These are phyloP conservation scores for Xylaria castorea DNA, from an alignment of 495 filamentous ascomycete species.

Conservation along the genomic window DNA sequence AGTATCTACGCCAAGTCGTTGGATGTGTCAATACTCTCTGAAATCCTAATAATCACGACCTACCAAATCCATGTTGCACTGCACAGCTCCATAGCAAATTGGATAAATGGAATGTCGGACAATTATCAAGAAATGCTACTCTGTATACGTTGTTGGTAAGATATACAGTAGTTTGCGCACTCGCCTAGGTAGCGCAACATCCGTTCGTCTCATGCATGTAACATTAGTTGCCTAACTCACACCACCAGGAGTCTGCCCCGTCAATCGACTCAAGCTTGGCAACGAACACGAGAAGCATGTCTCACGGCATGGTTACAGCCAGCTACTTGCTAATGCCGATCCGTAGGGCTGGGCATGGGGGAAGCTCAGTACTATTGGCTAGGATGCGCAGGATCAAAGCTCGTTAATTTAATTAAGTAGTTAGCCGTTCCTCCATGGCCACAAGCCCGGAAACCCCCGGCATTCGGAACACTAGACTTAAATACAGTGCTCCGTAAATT, in stretches of 20 bases:
- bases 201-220: neutral
- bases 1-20: neutral
- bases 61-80: neutral
- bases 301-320: slow-evolving; percentile 1
- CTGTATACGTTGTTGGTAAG: neutral
- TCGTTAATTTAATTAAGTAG: neutral
- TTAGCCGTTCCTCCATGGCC: neutral
- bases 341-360: slow-evolving; percentile 15
- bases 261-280: slow-evolving; percentile 7
- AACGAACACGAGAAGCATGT: slow-evolving; percentile 24
- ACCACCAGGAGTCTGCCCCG: neutral
- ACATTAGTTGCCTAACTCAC: neutral
- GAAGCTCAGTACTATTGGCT: neutral
- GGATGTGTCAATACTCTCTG: neutral
- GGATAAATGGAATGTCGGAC: neutral
- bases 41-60: neutral
- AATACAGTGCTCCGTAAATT: neutral
- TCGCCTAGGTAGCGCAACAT: neutral
- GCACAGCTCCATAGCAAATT: neutral
- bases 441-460: neutral
- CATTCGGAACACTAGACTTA: neutral
- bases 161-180: neutral
- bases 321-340: neutral
- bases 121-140: neutral
- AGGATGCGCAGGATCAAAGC: slow-evolving; percentile 1